Evolutionary conservation across 1,284 basidiomycete species (phyloP), one percentile per base, ranked within the genome.

Genomic region (Apiotrichum akiyoshidainum): DNA sequence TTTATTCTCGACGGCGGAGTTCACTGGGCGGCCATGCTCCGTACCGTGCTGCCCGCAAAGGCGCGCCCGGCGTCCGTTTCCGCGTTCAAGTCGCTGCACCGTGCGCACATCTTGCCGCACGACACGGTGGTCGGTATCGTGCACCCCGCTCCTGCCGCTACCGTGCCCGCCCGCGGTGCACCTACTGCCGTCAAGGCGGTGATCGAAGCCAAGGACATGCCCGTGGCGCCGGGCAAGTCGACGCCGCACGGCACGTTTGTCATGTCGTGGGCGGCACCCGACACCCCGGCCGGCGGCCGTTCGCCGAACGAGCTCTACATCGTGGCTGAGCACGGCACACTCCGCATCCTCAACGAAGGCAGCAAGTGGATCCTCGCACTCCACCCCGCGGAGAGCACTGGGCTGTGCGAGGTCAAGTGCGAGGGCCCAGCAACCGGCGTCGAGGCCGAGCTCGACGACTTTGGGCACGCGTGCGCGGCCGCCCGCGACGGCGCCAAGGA

Each of bases 91-190:
- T 84, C 86, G 3, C 81, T 90, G 50, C 87, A 86, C 72, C 83
- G 85, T 63, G 80, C 85, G 21, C 83, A 85, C 70, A 84, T 90
- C 31, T 79, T 81, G 10, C 90, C 89, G 1, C 84, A 87, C 61
- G 90, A 92, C 77, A 90, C 88, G 39, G 58, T 79, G 62, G 75
- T 83, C 57, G 81, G 81, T 61, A 79, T 83, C 47, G 81, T 80
- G 17, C 78, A 81, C 55, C 79, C 49, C 79, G 81, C 63, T 74
- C 83, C 59, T 0, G 82, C 85, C 57, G 70, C 87, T 60, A 83
- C 83, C 14, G 83, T 80, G 58, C 84, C 82, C 13, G 82, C 84
- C 2, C 87, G 70, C 85, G 46, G 83, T 78, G 14, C 68, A 71
- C 57, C 60, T 11, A 52, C 46, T 12, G 50, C 56, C 0, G 49